These are phyloP conservation scores for Chlamydomonas sp. DNA, from an alignment of 139 green algal species.

Conservation along the genomic window DNA sequence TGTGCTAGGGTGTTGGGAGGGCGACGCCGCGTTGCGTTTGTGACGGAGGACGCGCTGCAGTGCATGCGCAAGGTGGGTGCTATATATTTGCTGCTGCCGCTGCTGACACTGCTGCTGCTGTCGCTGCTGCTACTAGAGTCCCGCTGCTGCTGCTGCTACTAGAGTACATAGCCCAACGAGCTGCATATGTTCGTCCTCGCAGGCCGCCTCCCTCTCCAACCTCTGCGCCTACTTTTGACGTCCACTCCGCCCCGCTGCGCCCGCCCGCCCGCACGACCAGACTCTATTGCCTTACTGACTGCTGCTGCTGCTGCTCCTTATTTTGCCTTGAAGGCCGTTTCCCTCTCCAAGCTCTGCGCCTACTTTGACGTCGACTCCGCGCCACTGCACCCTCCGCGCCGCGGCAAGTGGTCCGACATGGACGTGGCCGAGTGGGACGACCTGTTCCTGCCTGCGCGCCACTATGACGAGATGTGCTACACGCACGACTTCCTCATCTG, in stretches of 20 bases:
- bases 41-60: conserved; percentile 57
- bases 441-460: conserved; percentile 52
- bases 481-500: conserved; percentile 54
- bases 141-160: too few species aligned
- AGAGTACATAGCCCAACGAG: too few species aligned
- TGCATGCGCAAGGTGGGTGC: conserved; percentile 69
- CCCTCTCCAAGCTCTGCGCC: conserved; percentile 50
- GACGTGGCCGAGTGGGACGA: conserved; percentile 55
- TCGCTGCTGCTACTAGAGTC: too few species aligned
- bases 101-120: too few species aligned
- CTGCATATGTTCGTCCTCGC: too few species aligned
- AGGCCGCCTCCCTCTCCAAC: conserved; percentile 36
- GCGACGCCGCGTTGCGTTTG: conserved; percentile 62
- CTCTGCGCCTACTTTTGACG: conserved; percentile 80
- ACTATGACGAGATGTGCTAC: conserved; percentile 10
- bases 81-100: too few species aligned
- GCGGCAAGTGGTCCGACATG: conserved; percentile 44
- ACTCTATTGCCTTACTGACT: too few species aligned
- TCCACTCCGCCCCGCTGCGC: conserved; percentile 37
- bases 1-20: too few species aligned
- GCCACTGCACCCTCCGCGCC: conserved; percentile 24
- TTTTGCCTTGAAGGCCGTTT: too few species aligned
- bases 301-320: too few species aligned
- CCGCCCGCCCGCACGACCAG: conserved; percentile 1
- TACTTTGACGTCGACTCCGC: conserved; percentile 74